Conservation (phyloP, 2,329 filamentous ascomycete genomes). For the Coniochaeta pulveracea region DNA sequence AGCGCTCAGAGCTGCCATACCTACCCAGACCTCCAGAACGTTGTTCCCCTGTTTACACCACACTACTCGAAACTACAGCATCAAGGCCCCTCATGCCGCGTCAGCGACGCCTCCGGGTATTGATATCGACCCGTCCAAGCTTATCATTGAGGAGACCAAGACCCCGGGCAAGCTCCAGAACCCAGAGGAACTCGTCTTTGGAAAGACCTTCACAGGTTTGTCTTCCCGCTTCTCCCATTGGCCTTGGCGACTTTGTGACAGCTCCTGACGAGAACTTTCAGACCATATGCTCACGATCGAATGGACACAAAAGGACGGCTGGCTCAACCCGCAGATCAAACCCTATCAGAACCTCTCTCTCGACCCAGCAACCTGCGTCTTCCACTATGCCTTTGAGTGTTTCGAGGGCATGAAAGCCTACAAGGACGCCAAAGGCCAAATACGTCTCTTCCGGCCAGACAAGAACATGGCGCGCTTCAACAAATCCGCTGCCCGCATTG, state of each 20-base stretch:
- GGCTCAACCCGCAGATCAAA: conserved; percentile 71
- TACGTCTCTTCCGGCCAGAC: conserved; percentile 86
- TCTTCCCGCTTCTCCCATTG: neutral
- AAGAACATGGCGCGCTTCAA: conserved; percentile 96
- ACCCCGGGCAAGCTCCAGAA: conserved; percentile 65
- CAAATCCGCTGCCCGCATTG: conserved; percentile 82
- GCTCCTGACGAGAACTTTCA: conserved; percentile 24
- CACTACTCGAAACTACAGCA: conserved; percentile 36
- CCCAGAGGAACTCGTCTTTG: conserved; percentile 78
- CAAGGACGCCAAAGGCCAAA: conserved; percentile 67
- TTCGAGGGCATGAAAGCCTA: conserved; percentile 99
- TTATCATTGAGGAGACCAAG: conserved; percentile 62
- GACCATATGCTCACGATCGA: conserved; percentile 96
- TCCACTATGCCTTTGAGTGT: conserved; percentile 96
- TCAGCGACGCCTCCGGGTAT: conserved; percentile 42
- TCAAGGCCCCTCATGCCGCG: conserved; percentile 36
- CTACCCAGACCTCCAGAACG: conserved; percentile 18
- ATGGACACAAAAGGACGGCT: conserved; percentile 79
- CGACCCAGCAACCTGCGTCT: conserved; percentile 91
- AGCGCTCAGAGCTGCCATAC: conserved; percentile 18
- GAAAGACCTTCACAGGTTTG: conserved; percentile 76
- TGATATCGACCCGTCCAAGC: conserved; percentile 65
- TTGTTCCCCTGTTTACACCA: conserved; percentile 18
- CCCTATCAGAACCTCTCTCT: conserved; percentile 97
- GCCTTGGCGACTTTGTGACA: neutral